These are phyloP conservation scores for Brasilioporus rufonigricans DNA, from an alignment of 768 basidiomycete species.

Conservation along the genomic window DNA sequence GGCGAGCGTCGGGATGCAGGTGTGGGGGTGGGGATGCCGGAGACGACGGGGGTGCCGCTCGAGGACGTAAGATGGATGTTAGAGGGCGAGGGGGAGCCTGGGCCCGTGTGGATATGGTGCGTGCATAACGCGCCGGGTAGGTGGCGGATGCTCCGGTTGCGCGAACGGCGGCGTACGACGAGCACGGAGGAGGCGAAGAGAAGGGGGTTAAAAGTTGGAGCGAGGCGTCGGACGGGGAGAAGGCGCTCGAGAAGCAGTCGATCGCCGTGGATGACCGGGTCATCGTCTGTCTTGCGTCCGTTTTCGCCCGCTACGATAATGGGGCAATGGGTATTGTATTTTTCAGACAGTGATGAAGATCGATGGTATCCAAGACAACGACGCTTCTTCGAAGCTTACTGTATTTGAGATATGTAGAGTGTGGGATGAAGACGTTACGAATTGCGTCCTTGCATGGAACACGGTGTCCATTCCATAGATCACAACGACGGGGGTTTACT, in stretches of 20 bases:
- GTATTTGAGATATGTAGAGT: too few species aligned
- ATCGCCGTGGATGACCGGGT: neutral
- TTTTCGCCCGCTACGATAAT: neutral
- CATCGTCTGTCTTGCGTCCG: neutral
- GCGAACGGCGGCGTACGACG: conserved; percentile 21
- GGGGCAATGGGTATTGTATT: too few species aligned
- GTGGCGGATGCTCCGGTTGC: conserved; percentile 26
- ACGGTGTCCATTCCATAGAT: too few species aligned
- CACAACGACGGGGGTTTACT: too few species aligned
- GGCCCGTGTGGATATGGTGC: conserved; percentile 23
- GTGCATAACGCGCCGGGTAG: conserved; percentile 36
- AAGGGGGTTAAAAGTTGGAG: too few species aligned
- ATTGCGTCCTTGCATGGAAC: too few species aligned
- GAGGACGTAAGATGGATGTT: conserved; percentile 39
- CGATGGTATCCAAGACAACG: neutral
- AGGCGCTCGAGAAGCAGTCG: neutral
- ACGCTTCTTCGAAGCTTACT: too few species aligned
- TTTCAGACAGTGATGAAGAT: neutral
- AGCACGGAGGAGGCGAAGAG: conserved; percentile 28
- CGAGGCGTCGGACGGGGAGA: neutral
- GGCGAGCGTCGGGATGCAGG: conserved; percentile 29
- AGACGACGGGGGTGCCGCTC: conserved; percentile 39
- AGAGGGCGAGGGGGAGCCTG: too few species aligned
- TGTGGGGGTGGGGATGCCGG: conserved; percentile 38
- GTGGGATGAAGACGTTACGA: too few species aligned